These are phyloP conservation scores for Pseudogymnoascus destructans DNA, from an alignment of 2,329 filamentous ascomycete genomes.

Conservation along the genomic window DNA sequence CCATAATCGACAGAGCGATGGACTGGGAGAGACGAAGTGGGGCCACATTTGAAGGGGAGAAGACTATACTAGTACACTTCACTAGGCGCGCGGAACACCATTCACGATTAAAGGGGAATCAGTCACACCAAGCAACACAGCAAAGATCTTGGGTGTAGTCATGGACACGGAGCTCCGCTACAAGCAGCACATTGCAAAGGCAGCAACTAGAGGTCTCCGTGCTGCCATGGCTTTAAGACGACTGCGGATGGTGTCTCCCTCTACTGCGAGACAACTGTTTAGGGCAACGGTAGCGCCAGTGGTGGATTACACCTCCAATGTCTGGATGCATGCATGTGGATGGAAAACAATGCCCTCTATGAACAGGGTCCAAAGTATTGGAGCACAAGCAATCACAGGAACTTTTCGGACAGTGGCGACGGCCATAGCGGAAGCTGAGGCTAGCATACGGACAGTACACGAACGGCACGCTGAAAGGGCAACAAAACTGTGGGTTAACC, in stretches of 20 bases:
- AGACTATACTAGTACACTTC: slow-evolving; percentile 20
- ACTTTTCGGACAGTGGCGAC: slow-evolving; percentile 18
- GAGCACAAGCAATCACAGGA: slow-evolving; percentile 18
- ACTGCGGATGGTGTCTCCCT: slow-evolving; percentile 11
- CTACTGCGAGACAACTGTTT: slow-evolving; percentile 16
- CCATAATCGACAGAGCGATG: slow-evolving; percentile 18
- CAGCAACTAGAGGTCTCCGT: slow-evolving; percentile 20
- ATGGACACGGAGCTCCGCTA: slow-evolving; percentile 23
- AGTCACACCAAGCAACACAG: background rate
- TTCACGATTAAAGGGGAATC: slow-evolving; percentile 11
- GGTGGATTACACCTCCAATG: slow-evolving; percentile 22
- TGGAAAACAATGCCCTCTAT: slow-evolving; percentile 14
- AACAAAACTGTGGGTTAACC: no score
- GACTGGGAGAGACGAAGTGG: slow-evolving; percentile 21
- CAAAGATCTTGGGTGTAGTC: slow-evolving; percentile 15
- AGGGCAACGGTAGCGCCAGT: slow-evolving; percentile 21
- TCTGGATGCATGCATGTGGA: slow-evolving; percentile 20
- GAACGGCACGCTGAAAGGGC: no score
- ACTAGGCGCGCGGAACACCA: slow-evolving; percentile 8
- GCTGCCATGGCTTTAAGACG: slow-evolving; percentile 13
- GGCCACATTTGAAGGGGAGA: slow-evolving; percentile 21
- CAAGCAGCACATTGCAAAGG: slow-evolving; percentile 20
- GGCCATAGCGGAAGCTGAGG: slow-evolving; percentile 19
- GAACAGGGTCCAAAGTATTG: slow-evolving; percentile 14
- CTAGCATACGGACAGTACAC: background rate